Evolutionary conservation across 2,329 filamentous ascomycete genomes (phyloP).

Genomic region (Paecilomyces variotii): DNA sequence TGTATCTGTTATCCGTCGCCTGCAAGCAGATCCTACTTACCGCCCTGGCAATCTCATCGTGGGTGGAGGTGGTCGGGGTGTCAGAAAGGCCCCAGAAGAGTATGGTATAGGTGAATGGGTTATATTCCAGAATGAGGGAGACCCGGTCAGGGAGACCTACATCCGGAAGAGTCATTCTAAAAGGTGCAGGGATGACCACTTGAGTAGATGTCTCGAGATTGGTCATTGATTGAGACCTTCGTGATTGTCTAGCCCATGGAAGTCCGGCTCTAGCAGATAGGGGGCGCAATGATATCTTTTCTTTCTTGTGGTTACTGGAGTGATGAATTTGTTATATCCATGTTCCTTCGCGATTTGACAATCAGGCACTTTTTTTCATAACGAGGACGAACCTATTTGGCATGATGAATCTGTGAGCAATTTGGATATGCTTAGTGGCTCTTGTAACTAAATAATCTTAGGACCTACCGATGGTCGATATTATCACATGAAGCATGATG

Average conservation of each 20-base stretch:
- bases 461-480: neutral
- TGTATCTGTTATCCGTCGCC: slow-evolving; percentile 63
- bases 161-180: slow-evolving; percentile 35
- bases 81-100: slow-evolving; percentile 51
- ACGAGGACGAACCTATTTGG: neutral
- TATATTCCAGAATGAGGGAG: slow-evolving; percentile 55
- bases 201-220: slow-evolving; percentile 2
- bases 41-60: slow-evolving; percentile 73
- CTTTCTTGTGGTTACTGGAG: neutral
- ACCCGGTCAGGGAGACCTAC: slow-evolving; percentile 63
- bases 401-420: neutral
- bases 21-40: slow-evolving; percentile 57
- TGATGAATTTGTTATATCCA: neutral
- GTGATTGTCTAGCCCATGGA: neutral
- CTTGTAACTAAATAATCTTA: neutral
- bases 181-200: slow-evolving; percentile 19
- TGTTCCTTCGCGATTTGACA: neutral
- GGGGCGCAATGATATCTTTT: neutral
- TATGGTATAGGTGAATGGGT: slow-evolving; percentile 67
- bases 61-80: slow-evolving; percentile 67
- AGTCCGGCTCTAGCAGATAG: neutral
- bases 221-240: neutral
- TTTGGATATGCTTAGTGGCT: neutral
- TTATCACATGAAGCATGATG: too few species aligned
- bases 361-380: neutral